Conservation (phyloP, 2,329 filamentous ascomycete genomes). For the Trichoderma simmonsii region DNA sequence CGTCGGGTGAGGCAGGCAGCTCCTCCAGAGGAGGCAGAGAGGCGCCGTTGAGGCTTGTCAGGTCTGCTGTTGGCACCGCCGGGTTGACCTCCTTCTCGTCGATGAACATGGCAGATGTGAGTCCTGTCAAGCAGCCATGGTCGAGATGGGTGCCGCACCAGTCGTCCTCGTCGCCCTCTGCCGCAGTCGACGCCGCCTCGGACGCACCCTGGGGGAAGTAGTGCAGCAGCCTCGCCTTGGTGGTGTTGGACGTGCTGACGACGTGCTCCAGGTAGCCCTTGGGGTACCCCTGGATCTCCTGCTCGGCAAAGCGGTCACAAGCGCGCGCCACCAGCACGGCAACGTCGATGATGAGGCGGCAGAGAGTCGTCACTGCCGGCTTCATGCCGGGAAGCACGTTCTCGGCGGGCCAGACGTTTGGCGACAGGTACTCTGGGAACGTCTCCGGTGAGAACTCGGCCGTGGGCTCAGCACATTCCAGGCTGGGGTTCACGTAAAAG, state of each 20-base stretch:
- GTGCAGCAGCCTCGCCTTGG: constrained; percentile 87
- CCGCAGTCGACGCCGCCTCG: constrained; percentile 23
- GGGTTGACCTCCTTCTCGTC: constrained; percentile 60
- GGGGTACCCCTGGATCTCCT: constrained; percentile 74
- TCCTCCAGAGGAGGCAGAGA: constrained; percentile 60
- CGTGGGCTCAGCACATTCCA: constrained; percentile 62
- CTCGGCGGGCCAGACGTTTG: constrained; percentile 82
- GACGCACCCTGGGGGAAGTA: constrained; percentile 70
- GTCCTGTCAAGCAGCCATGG: constrained; percentile 87
- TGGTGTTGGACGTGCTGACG: constrained; percentile 79
- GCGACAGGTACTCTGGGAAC: constrained; percentile 84
- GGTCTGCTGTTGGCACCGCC: constrained; percentile 29
- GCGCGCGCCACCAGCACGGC: constrained; percentile 85
- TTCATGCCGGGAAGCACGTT: constrained; percentile 72
- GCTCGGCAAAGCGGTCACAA: constrained; percentile 80
- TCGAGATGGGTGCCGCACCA: constrained; percentile 94
- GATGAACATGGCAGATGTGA: constrained; percentile 95
- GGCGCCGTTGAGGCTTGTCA: constrained; percentile 24
- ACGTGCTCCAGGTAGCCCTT: constrained; percentile 80
- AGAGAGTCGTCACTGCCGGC: constrained; percentile 69
- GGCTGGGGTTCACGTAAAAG: constrained; percentile 64
- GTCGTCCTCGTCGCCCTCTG: constrained; percentile 64
- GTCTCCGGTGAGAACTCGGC: constrained; percentile 55
- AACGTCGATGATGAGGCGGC: constrained; percentile 81
- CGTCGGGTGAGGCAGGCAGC: constrained; percentile 73